Evolutionary conservation across 2,329 filamentous ascomycete species (phyloP).

Genomic region (Venturia nashicola): DNA sequence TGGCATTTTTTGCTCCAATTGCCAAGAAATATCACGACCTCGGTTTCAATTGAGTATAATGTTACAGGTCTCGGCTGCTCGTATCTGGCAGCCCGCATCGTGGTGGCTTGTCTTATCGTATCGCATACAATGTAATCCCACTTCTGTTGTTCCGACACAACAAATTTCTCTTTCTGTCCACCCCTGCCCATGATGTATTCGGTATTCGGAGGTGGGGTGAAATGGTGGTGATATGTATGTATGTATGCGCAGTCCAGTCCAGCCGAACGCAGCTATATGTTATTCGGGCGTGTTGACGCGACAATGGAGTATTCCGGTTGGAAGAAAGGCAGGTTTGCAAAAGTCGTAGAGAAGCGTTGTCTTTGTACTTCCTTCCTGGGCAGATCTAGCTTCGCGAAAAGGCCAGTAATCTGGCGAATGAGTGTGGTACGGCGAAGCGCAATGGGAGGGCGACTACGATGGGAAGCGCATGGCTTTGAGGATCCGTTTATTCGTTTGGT

Average conservation of each 20-base stretch:
- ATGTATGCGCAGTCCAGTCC: constrained; percentile 2
- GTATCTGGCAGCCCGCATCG: background rate
- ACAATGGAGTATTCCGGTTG: background rate
- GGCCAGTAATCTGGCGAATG: background rate
- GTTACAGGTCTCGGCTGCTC: background rate
- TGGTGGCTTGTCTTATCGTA: background rate
- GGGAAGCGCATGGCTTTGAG: background rate
- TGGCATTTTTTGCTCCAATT: background rate
- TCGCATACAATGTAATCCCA: constrained; percentile 74
- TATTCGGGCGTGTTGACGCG: background rate
- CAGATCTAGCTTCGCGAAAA: background rate
- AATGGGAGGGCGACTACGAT: background rate
- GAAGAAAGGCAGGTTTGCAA: background rate
- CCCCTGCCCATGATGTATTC: constrained; percentile 3
- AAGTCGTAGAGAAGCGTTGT: background rate
- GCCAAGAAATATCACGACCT: background rate
- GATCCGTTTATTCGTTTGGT: background rate
- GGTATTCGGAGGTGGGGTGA: background rate
- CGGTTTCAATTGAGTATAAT: background rate
- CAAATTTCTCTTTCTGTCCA: background rate
- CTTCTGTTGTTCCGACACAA: constrained; percentile 38
- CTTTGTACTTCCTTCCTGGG: background rate
- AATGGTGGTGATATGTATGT: background rate
- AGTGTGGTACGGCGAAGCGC: constrained; percentile 1
- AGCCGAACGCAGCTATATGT: background rate